Conservation (phyloP, 768 basidiomycete species). For the Hericium coralloides region DNA sequence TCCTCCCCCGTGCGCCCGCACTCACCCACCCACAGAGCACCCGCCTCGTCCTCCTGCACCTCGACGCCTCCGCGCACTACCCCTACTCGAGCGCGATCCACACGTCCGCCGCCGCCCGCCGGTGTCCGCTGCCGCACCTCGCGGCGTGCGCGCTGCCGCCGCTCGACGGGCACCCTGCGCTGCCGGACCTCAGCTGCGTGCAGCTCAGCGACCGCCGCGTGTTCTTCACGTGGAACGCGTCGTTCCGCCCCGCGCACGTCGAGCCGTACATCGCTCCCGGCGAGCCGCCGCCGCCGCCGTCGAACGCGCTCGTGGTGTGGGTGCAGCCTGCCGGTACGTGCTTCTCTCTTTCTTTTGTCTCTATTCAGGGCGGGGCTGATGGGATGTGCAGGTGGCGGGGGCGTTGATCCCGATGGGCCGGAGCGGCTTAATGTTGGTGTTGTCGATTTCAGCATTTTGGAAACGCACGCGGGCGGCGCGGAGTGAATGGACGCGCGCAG, state of each 20-base stretch:
- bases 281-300: neutral
- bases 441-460: neutral
- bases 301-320: neutral
- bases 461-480: neutral
- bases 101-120: neutral
- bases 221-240: slow-evolving; percentile 12
- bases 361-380: too few relatives aligned
- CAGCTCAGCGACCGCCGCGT: slow-evolving; percentile 13
- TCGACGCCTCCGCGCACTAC: neutral
- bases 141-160: slow-evolving; percentile 3
- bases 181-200: slow-evolving; percentile 6
- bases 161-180: neutral
- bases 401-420: too few relatives aligned
- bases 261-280: neutral
- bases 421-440: neutral
- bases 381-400: too few relatives aligned
- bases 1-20: neutral
- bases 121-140: neutral
- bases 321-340: neutral
- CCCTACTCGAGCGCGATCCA: too few relatives aligned
- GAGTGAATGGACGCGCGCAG: neutral
- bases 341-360: too few relatives aligned
- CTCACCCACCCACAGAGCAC: neutral
- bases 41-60: slow-evolving; percentile 6
- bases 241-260: slow-evolving; percentile 1